phyloP scores from a whole-genome alignment of 768 basidiomycete genomes.

The Termitomyces sp. region DNA sequence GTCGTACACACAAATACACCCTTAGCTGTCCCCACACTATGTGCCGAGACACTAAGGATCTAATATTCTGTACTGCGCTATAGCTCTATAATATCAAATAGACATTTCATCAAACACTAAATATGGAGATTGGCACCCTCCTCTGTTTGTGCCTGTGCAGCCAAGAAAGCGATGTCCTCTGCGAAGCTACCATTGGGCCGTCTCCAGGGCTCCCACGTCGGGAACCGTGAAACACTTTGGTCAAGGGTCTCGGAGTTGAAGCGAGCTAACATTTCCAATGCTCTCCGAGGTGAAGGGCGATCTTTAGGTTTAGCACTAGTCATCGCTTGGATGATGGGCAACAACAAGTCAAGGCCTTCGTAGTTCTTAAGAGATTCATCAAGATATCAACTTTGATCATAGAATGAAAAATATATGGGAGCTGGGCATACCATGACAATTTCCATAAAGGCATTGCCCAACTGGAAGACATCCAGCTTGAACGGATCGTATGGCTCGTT shows the following conservation, averaged over 20 bases:
- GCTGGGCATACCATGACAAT: not conserved
- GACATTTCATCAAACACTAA: too few species aligned
- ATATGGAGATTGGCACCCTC: too few species aligned
- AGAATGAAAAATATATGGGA: too few species aligned
- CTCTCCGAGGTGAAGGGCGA: not conserved
- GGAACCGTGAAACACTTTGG: not conserved
- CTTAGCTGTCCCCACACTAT: too few species aligned
- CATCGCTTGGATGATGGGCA: not conserved
- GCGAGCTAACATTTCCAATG: not conserved
- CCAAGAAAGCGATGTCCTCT: not conserved
- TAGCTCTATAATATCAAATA: too few species aligned
- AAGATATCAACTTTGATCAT: too few species aligned
- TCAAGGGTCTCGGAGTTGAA: not conserved
- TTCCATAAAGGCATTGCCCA: conserved; percentile 14
- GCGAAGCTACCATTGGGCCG: not conserved
- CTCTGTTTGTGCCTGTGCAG: not conserved
- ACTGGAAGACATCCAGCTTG: conserved; percentile 22
- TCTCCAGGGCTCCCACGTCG: not conserved
- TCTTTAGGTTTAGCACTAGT: not conserved
- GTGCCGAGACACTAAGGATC: too few species aligned
- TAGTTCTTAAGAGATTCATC: not conserved
- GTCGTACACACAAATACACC: too few species aligned
- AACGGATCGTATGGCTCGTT: conserved; percentile 23
- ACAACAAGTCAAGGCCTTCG: not conserved
- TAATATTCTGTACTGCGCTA: too few species aligned